phyloP scores from a whole-genome alignment of 768 basidiomycete genomes.

The Amanita fuliginea region DNA sequence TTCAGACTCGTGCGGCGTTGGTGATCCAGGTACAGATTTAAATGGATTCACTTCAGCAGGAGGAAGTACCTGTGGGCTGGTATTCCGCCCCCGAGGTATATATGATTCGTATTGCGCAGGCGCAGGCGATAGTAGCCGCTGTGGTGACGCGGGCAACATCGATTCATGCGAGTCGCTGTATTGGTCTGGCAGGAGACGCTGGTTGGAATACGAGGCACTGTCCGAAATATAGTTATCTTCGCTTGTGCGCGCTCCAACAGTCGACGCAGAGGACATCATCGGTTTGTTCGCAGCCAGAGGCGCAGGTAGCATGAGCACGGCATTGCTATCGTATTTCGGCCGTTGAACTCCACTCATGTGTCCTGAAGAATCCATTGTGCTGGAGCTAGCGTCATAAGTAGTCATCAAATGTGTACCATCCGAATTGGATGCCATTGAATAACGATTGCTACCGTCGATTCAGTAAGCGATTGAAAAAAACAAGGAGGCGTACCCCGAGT shows the following conservation, averaged over 20 bases:
- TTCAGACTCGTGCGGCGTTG: conserved; percentile 24
- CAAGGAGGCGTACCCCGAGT: conserved; percentile 41
- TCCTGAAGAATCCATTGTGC: conserved; percentile 49
- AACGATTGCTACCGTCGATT: conserved; percentile 33
- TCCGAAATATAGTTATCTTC: conserved; percentile 36
- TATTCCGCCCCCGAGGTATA: conserved; percentile 6
- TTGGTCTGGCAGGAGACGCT: conserved; percentile 31
- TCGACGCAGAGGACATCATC: conserved; percentile 37
- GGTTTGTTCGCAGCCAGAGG: conserved; percentile 55
- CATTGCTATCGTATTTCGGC: conserved; percentile 56
- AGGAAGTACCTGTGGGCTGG: conserved; percentile 21
- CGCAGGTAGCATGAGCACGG: conserved; percentile 64
- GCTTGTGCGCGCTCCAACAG: conserved; percentile 34
- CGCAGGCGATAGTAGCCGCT: conserved; percentile 19
- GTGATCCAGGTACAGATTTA: conserved; percentile 32
- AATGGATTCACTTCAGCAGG: conserved; percentile 44
- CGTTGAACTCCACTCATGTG: conserved; percentile 29
- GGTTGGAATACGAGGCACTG: conserved; percentile 27
- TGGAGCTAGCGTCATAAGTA: conserved; percentile 43
- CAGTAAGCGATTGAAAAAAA: conserved; percentile 4
- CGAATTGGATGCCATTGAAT: conserved; percentile 70
- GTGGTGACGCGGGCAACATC: conserved; percentile 14
- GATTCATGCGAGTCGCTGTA: conserved; percentile 27
- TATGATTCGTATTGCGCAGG: conserved; percentile 17
- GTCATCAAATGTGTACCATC: conserved; percentile 57